Base-by-base conservation (phyloP, 805 yeast species). In the Pichia nakasei region DNA sequence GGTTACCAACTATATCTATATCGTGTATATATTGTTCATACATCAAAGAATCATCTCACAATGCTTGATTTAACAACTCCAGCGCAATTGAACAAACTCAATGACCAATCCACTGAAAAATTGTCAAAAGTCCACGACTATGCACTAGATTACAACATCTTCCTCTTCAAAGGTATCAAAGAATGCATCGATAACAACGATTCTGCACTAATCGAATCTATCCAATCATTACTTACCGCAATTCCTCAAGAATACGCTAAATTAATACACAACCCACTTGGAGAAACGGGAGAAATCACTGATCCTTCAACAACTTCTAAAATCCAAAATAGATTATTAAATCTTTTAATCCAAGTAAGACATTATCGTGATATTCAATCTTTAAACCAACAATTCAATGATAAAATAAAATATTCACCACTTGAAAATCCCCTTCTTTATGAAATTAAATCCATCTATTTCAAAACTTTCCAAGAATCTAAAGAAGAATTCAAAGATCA, bases 131-230 rank as follows among this genome's bases (percentile, higher is more conserved):
- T 66, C 3, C 63, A 68, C 8, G 66, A 63, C 27, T 66, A 62
- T 34, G 65, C 67, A 1, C 48, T 66, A 9, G 70, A 66, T 44
- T 66, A 59, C 49, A 66, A 66, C 44, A 63, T 66, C 20, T 63
- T 63, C 35, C 49, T 66, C 5, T 61, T 58, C 46, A 53, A 55
- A 41, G 67, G 67, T 0, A 62, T 66, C 17, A 45, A 47, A 15
- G 48, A 51, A 3, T 42, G 57, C 1, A 45, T 65, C 32, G 38
- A 39, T 5, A 44, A 48, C 15, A 46, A 52, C 21, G 48, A 51
- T 18, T 46, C 41, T 3, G 54, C 58, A 22, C 38, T 63, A 34
- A 39, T 45, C 4, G 46, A 52, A 35, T 50, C 63, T 24, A 44
- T 62, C 17, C 26, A 48, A 15, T 51, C 56, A 3, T 36, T 61